Conservation (phyloP, 805 yeast genomes). For the Ogataea ramenticola region DNA sequence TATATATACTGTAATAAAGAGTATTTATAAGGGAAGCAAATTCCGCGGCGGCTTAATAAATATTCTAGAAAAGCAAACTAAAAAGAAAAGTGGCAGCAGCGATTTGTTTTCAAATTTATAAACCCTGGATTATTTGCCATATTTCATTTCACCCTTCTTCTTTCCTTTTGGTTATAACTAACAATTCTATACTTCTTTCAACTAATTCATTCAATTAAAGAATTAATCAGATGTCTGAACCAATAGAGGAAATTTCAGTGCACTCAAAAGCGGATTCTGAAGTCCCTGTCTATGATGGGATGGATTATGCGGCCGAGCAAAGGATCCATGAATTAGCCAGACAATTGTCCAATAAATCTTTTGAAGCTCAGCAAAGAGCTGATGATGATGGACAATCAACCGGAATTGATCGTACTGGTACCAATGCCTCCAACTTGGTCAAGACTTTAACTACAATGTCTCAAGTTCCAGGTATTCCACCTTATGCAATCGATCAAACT, state of each 20-base stretch:
- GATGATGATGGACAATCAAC: conserved; percentile 1
- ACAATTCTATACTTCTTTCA: too few relatives aligned
- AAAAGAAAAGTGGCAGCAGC: too few relatives aligned
- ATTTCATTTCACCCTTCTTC: too few relatives aligned
- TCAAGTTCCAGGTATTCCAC: conserved; percentile 40
- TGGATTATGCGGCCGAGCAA: conserved; percentile 23
- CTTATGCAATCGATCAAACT: conserved; percentile 15
- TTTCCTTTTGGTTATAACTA: too few relatives aligned
- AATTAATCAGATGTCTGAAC: background rate
- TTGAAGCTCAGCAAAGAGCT: background rate
- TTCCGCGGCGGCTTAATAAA: too few relatives aligned
- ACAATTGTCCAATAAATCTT: conserved; percentile 18
- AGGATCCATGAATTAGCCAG: conserved; percentile 37
- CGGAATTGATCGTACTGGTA: conserved; percentile 4
- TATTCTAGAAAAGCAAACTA: too few relatives aligned
- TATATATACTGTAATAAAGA: too few relatives aligned
- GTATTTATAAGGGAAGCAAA: too few relatives aligned
- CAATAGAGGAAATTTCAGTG: conserved; percentile 18
- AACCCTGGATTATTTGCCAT: too few relatives aligned
- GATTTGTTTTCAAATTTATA: too few relatives aligned
- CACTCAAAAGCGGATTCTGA: conserved; percentile 14
- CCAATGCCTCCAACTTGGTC: conserved; percentile 11
- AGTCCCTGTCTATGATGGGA: conserved; percentile 27
- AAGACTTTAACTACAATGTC: conserved; percentile 42
- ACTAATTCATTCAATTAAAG: too few relatives aligned